These are phyloP conservation scores for Rhodocollybia butyracea DNA, from an alignment of 768 basidiomycete genomes.

Conservation along the genomic window DNA sequence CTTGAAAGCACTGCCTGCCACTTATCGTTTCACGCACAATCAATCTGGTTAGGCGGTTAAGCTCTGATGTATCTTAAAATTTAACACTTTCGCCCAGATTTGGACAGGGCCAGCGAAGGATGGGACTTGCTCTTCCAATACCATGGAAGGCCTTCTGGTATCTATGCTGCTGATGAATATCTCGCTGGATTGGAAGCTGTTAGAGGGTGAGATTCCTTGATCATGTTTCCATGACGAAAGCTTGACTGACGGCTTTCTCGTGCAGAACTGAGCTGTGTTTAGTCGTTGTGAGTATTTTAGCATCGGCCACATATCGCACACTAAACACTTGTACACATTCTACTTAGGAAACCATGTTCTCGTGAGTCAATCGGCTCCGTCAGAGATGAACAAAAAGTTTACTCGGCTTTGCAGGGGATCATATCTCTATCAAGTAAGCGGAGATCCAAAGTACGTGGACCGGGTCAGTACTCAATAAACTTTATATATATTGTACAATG, in stretches of 20 bases:
- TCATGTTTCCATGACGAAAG: not conserved
- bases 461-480: constrained; percentile 30
- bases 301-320: not conserved
- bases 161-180: constrained; percentile 56
- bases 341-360: constrained; percentile 58
- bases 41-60: constrained; percentile 38
- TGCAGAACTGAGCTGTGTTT: constrained; percentile 51
- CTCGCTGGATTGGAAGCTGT: constrained; percentile 53
- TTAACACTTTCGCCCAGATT: no score
- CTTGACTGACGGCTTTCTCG: not conserved
- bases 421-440: constrained; percentile 55
- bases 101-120: constrained; percentile 45
- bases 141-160: constrained; percentile 54
- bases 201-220: constrained; percentile 49
- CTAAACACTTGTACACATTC: not conserved
- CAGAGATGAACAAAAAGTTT: not conserved
- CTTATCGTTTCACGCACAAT: constrained; percentile 54
- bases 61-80: not conserved
- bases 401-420: constrained; percentile 41
- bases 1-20: constrained; percentile 50
- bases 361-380: constrained; percentile 33
- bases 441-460: constrained; percentile 49
- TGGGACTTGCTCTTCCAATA: constrained; percentile 59
- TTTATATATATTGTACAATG: not conserved
- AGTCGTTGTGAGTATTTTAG: constrained; percentile 39